Conservation (phyloP, 2,329 filamentous ascomycete genomes). For the Ilyonectria destructans region DNA sequence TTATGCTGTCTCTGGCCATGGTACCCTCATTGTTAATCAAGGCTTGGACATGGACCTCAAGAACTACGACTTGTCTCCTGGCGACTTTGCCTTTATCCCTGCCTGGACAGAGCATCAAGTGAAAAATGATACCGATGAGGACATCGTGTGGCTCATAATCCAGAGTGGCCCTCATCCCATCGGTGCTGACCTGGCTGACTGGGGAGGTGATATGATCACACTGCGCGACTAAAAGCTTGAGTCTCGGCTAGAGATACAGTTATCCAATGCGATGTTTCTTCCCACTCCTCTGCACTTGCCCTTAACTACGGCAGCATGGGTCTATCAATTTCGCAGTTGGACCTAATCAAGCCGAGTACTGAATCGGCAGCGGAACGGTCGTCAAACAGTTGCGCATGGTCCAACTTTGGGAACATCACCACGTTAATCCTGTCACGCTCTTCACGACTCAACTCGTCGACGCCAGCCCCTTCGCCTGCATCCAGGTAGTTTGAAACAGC, state of each 20-base stretch:
- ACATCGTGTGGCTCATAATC: conserved; percentile 77
- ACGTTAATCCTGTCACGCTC: conserved; percentile 63
- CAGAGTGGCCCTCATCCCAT: conserved; percentile 74
- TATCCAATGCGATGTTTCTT: background rate
- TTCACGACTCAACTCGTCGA: conserved; percentile 38
- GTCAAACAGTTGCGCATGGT: conserved; percentile 77
- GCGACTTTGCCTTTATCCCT: conserved; percentile 81
- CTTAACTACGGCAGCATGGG: conserved; percentile 24
- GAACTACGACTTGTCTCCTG: conserved; percentile 71
- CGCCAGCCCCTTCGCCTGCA: conserved; percentile 25
- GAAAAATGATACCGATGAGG: conserved; percentile 74
- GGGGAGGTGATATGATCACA: conserved; percentile 68
- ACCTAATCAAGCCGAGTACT: conserved; percentile 51
- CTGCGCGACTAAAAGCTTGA: conserved; percentile 33
- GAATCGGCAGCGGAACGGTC: conserved; percentile 47
- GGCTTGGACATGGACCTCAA: conserved; percentile 67
- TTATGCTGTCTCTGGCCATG: conserved; percentile 75
- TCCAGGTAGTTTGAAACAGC: conserved; percentile 72
- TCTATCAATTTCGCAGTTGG: conserved; percentile 44
- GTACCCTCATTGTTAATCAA: conserved; percentile 72
- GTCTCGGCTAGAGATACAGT: background rate
- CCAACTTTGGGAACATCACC: conserved; percentile 72
- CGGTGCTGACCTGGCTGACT: conserved; percentile 75
- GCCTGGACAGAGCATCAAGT: conserved; percentile 81
- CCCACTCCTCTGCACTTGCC: conserved; percentile 9